A percentile compares a stretch with the other conserved stretches of the same genome.
Evolutionary conservation across 768 basidiomycete genomes (phyloP).

Genomic region (Coprinopsis strossmayeri): DNA sequence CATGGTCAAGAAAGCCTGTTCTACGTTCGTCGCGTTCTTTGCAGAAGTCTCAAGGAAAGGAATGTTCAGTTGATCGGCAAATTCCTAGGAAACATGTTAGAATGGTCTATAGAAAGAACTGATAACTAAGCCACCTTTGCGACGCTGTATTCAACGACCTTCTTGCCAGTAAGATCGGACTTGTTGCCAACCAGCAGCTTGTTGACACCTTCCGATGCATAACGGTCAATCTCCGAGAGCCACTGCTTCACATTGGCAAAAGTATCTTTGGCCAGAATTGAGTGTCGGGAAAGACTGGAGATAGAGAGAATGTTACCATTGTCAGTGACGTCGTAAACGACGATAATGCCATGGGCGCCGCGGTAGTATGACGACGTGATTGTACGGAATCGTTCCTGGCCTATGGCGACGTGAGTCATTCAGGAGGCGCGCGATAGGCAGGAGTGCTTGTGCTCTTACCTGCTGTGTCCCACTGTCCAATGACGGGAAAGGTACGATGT

Average conservation of each 20-base stretch:
- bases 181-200: constrained; percentile 99
- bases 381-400: constrained; percentile 97
- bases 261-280: constrained; percentile 51
- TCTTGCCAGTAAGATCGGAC: constrained; percentile 96
- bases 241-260: constrained; percentile 95
- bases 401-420: constrained; percentile 27
- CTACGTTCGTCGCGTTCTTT: constrained; percentile 97
- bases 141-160: constrained; percentile 84
- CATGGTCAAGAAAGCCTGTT: constrained; percentile 99
- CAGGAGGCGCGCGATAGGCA: constrained; percentile 4
- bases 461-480: constrained; percentile 91
- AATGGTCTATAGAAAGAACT: background rate
- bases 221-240: constrained; percentile 89
- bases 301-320: constrained; percentile 46
- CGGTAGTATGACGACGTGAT: constrained; percentile 99
- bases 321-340: constrained; percentile 98
- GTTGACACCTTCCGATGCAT: constrained; percentile 98
- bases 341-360: constrained; percentile 96
- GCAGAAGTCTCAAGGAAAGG: constrained; percentile 99
- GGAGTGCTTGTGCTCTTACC: constrained; percentile 36
- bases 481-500: background rate
- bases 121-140: too few relatives aligned
- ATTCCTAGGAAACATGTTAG: constrained; percentile 49
- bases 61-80: constrained; percentile 89
- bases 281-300: constrained; percentile 2